phyloP scores from a whole-genome alignment of 2,329 filamentous ascomycete species.

The Phialemoniopsis sp. region DNA sequence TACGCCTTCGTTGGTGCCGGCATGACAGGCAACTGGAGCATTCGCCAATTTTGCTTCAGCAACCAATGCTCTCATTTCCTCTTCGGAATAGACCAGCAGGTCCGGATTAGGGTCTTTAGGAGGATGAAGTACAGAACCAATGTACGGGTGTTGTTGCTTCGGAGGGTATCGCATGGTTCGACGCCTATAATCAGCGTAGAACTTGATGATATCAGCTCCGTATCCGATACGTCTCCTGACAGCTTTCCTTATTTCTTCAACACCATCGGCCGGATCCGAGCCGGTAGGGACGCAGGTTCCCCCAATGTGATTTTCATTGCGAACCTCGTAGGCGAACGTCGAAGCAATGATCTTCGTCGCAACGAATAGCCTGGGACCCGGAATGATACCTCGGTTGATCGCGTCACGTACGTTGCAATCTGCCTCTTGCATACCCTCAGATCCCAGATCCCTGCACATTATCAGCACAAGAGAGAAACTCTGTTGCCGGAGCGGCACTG shows the following conservation, averaged over 20 bases:
- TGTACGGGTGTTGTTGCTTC: constrained; percentile 8
- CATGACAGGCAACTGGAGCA: constrained; percentile 32
- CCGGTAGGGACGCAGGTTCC: constrained; percentile 21
- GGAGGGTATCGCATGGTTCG: constrained; percentile 28
- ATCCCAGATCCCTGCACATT: constrained; percentile 51
- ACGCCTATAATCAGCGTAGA: constrained; percentile 38
- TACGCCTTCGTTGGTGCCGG: constrained; percentile 27
- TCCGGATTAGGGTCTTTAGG: constrained; percentile 26
- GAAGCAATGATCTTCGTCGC: constrained; percentile 40
- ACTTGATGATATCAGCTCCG: constrained; percentile 39
- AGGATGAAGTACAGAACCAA: constrained; percentile 2
- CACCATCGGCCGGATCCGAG: constrained; percentile 36
- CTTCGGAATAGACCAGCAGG: constrained; percentile 32
- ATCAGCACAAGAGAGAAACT: too few relatives aligned
- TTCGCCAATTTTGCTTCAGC: constrained; percentile 30
- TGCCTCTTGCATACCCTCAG: constrained; percentile 42
- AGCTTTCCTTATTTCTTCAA: constrained; percentile 23
- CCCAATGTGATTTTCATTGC: constrained; percentile 32
- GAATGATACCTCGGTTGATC: constrained; percentile 42
- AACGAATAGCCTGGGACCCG: constrained; percentile 49
- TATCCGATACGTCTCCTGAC: constrained; percentile 34
- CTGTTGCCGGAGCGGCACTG: too few relatives aligned
- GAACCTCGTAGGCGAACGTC: constrained; percentile 37
- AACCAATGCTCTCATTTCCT: constrained; percentile 40
- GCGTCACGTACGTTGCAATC: constrained; percentile 42